phyloP scores from a whole-genome alignment of 306 rosid species.

The Dicorynia guianensis region DNA sequence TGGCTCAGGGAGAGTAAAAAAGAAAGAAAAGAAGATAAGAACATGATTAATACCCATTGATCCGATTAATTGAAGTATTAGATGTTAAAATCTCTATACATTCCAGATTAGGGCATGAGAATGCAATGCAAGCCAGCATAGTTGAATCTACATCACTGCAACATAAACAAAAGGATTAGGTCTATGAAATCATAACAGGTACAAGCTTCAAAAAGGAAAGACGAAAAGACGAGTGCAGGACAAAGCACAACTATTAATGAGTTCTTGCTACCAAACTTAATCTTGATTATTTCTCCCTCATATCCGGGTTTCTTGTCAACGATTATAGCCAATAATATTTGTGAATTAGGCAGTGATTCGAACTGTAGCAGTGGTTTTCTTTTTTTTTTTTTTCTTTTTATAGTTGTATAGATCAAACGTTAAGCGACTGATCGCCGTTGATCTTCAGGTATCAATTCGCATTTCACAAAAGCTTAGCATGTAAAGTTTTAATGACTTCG shows the following conservation, averaged over 20 bases:
- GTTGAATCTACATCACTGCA: conserved; percentile 93
- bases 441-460: conserved; percentile 43
- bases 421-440: not conserved
- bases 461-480: conserved; percentile 2
- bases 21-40: not conserved
- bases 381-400: not conserved
- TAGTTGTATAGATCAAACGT: conserved; percentile 16
- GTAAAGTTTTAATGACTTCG: not conserved
- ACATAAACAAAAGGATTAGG: conserved; percentile 26
- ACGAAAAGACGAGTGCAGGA: not conserved
- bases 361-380: not conserved
- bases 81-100: conserved; percentile 69
- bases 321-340: not conserved
- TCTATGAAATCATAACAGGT: not conserved
- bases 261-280: not conserved
- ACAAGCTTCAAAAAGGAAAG: not conserved
- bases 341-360: conserved; percentile 19
- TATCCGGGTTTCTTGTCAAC: not conserved
- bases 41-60: conserved; percentile 70
- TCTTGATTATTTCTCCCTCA: not conserved
- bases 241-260: not conserved
- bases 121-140: conserved; percentile 92
- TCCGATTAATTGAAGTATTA: conserved; percentile 67
- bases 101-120: conserved; percentile 91
- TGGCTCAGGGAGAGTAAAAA: not conserved